Evolutionary conservation across 192 early-diverging fungal genomes (phyloP).

Genomic region (Lunasporangiospora selenospora): DNA sequence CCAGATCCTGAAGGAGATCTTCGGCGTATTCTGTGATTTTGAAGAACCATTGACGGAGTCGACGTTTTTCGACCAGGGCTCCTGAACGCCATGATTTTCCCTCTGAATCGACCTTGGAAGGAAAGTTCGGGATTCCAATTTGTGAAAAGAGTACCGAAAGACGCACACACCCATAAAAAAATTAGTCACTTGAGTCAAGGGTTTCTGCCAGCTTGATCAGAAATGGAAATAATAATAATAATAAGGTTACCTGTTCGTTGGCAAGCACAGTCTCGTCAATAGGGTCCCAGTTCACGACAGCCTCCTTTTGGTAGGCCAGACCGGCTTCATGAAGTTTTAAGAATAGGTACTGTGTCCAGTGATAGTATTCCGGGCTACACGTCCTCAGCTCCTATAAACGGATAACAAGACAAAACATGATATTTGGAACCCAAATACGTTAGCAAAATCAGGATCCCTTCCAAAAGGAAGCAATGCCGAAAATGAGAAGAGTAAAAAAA

Average conservation of each 20-base stretch:
- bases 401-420: background rate
- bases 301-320: conserved; percentile 88
- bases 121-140: background rate
- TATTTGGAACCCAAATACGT: background rate
- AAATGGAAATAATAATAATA: background rate
- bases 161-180: background rate
- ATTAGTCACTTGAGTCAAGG: no score
- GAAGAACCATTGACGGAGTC: conserved; percentile 94
- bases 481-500: background rate
- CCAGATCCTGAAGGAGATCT: conserved; percentile 79
- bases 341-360: conserved; percentile 95
- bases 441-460: background rate
- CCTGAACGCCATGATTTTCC: conserved; percentile 93
- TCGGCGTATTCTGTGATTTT: conserved; percentile 87
- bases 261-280: conserved; percentile 94
- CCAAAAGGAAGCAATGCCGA: background rate
- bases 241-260: conserved; percentile 81
- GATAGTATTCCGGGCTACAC: conserved; percentile 87
- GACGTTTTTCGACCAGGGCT: conserved; percentile 85
- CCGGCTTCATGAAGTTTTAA: conserved; percentile 76
- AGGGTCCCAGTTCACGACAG: conserved; percentile 97
- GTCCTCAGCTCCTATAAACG: conserved; percentile 80
- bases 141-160: background rate
- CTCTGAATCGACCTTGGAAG: conserved; percentile 75
- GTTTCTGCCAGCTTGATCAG: conserved; percentile 1